A percentile compares a stretch with the other conserved stretches of the same genome.
phyloP scores from a whole-genome alignment of 768 basidiomycete genomes.

The Mrakia gelida region DNA sequence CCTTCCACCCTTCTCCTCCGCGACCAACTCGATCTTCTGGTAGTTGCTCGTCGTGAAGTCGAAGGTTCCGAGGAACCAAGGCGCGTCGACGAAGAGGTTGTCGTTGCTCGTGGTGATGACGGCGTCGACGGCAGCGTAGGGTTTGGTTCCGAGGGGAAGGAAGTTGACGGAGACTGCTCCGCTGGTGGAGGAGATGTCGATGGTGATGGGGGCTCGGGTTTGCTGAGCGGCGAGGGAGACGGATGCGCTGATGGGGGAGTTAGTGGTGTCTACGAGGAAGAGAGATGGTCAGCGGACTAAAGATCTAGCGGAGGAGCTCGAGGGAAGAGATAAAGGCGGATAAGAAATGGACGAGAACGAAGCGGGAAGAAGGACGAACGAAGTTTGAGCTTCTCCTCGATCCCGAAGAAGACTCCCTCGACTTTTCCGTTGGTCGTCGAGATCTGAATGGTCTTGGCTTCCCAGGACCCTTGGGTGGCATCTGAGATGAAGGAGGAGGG shows the following conservation, averaged over 20 bases:
- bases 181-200: not conserved
- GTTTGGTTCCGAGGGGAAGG: not conserved
- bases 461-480: not conserved
- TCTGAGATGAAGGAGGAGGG: not conserved
- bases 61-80: not conserved
- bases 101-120: not conserved
- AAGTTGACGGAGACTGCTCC: not conserved
- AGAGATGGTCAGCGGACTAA: too few species aligned
- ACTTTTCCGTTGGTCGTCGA: not conserved
- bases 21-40: not conserved
- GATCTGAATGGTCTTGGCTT: not conserved
- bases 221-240: too few species aligned
- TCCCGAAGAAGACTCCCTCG: not conserved
- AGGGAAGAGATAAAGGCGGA: too few species aligned
- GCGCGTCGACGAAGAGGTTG: not conserved
- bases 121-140: not conserved
- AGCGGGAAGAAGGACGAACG: not conserved
- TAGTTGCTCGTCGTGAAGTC: not conserved
- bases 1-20: not conserved
- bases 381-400: not conserved
- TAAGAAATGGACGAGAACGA: too few species aligned
- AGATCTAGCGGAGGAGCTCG: too few species aligned
- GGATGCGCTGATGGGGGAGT: too few species aligned
- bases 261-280: too few species aligned
- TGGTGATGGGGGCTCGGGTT: not conserved